Base-by-base conservation (phyloP, 208 protist genomes). In the Leishmania arabica region DNA sequence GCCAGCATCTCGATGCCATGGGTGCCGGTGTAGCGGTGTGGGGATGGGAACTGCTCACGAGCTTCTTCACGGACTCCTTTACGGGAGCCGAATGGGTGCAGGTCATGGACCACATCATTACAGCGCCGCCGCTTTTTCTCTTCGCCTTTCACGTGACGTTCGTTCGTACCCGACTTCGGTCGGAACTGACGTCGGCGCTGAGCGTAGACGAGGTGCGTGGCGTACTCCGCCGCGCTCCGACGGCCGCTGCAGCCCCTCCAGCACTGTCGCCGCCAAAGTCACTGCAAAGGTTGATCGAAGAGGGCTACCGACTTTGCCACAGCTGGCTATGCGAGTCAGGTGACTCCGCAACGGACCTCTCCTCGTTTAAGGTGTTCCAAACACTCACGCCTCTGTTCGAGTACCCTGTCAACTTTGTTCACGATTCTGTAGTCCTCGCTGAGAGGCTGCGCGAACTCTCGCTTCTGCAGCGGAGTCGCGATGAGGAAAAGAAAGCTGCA, bases 21-120 rank as follows among this genome's bases (percentile, higher is more conserved):
- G 92, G 93, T 45, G 81, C 90, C n/a, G 70, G 77, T 1, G 84
- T 86, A 5, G 91, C 96, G 40, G 84, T 92, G 47, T 97, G 93
- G 92, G 88, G 87, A 7, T 97, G 92, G 93, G 84, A 91, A 27
- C 60, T 89, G 51, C n/a, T 96, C 56, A 79, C 74, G 9, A 88
- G 83, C 13, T 82, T 98, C 34, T 95, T 88, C 76, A 97, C 93
- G 2, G 94, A 98, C 40, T 80, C 92, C 45, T 87, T 97, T 42
- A 84, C 53, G 1, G 84, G 85, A 3, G 64, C 88, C 13, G 94
- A 95, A 84, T 98, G 95, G 95, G 86, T 96, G 76, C 93, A 97
- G 79, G 86, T 98, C 27, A 96, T 98, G 93, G 95, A 98, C 83
- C 95, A 98, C 85, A 89, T 87, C 1, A 77, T 96, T 19, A 82